Evolutionary conservation across 1,284 basidiomycete species (phyloP), one percentile per base, ranked within the genome.

Genomic region (Tilletia setariae): DNA sequence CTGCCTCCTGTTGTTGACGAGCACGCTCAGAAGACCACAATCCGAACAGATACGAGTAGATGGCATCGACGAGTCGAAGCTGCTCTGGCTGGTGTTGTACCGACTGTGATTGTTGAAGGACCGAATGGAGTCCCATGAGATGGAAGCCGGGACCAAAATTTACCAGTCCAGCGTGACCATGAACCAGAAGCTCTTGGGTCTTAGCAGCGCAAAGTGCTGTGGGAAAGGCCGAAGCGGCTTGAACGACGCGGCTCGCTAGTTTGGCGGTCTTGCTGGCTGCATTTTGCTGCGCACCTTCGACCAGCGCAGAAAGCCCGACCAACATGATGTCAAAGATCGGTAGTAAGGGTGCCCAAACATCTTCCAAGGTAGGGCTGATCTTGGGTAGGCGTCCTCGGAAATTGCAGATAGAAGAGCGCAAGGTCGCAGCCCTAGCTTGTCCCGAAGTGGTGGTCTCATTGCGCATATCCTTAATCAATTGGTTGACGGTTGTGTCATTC

Each of bases 251-350:
- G 63, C 30, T 73, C 56, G 69, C 77, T 62, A 66, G 68, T 42
- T 15, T 64, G 28, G 23, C 66, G 65, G 56, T 63, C 63, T 63
- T 30, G 35, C 74, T 44, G 68, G 69, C 42, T 30, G 66, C 9
- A 67, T 66, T 25, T 69, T 67, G 70, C 71, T 70, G 11, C 64
- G 71, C 35, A 59, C 72, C 67, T 78, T 81, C 51, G 75, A 79
- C 42, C 76, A 77, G 46, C n/a, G 91, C 82, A 9, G 90, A 87
- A 53, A 96, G 82, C n/a, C 94, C 94, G 30, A 94, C 84, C 68
- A 89, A 88, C 70, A 92, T 84, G 69, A 89, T 87, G 7, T 87
- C 85, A 9, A 93, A 84, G 2, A 89, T 89, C 40, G 83, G 77
- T 4, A 87, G 86, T 30, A 61, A 61, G 9, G 56, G 56, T 19